A percentile compares a stretch with the other conserved stretches of the same genome.
These are phyloP conservation scores for Parathielavia hyrcaniae DNA, from an alignment of 495 filamentous ascomycete genomes.

Conservation along the genomic window DNA sequence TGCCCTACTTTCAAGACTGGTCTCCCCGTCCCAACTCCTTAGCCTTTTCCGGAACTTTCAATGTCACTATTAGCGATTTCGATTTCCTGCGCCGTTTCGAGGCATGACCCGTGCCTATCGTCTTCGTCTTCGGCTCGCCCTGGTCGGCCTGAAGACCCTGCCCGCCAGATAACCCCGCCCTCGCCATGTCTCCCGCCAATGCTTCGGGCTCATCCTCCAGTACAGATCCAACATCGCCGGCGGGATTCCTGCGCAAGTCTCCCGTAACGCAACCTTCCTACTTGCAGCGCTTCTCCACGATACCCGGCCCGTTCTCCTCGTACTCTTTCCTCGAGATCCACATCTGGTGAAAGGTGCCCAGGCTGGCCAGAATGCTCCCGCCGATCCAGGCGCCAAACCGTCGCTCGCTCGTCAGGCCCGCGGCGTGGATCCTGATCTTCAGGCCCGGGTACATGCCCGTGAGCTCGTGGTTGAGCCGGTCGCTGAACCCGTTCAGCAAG, in stretches of 20 bases:
- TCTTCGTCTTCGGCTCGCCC: no score
- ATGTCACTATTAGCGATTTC: background rate
- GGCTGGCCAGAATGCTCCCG: conserved; percentile 87
- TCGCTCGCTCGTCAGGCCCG: conserved; percentile 78
- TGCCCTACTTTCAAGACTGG: background rate
- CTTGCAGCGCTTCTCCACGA: conserved; percentile 76
- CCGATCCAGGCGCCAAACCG: conserved; percentile 93
- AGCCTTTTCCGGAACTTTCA: background rate
- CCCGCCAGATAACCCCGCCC: no score
- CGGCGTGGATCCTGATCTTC: conserved; percentile 74
- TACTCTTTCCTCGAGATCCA: conserved; percentile 90
- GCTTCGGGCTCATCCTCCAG: no score
- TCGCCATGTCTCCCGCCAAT: no score
- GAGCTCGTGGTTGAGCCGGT: conserved; percentile 79
- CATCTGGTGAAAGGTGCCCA: conserved; percentile 99
- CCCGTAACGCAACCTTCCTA: conserved; percentile 28
- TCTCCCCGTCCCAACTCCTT: background rate
- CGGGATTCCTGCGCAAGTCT: no score
- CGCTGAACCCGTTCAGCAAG: conserved; percentile 81
- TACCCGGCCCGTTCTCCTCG: conserved; percentile 63
- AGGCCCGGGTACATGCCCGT: conserved; percentile 69
- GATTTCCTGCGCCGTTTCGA: background rate
- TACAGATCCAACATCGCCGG: no score
- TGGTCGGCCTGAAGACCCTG: no score
- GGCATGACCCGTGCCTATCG: no score